These are phyloP conservation scores for Rhodotorula sp. DNA, from an alignment of 1,284 basidiomycete genomes.

Conservation along the genomic window DNA sequence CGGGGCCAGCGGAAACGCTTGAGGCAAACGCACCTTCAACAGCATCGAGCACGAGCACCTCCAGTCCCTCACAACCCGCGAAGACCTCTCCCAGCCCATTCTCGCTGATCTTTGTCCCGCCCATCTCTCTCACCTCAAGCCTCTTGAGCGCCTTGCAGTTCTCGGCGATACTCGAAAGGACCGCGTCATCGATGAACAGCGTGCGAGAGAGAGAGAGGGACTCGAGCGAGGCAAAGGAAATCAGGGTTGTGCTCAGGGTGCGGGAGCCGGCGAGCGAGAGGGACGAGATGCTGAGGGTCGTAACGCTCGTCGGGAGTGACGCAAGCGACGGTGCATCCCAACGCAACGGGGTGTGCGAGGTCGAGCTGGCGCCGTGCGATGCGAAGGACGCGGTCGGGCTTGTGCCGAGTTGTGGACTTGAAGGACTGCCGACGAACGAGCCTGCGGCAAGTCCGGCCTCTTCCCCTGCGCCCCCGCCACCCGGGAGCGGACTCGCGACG, in stretches of 20 bases:
- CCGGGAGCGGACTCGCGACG: background rate
- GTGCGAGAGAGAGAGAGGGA: constrained; percentile 21
- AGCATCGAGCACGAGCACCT: constrained; percentile 21
- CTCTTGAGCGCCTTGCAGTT: constrained; percentile 3
- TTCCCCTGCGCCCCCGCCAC: background rate
- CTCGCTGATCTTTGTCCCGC: constrained; percentile 37
- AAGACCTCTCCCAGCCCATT: constrained; percentile 17
- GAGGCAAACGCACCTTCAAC: constrained; percentile 29
- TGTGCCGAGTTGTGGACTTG: background rate
- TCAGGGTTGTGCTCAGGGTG: constrained; percentile 6
- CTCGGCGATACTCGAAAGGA: constrained; percentile 15
- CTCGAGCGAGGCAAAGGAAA: constrained; percentile 24
- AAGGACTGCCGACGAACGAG: background rate
- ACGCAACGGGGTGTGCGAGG: background rate
- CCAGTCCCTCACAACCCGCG: constrained; percentile 21
- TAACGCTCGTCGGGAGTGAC: constrained; percentile 20
- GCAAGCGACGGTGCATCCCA: constrained; percentile 35
- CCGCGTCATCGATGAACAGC: constrained; percentile 36
- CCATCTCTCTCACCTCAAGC: constrained; percentile 30
- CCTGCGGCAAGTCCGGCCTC: background rate
- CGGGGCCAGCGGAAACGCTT: too few species aligned
- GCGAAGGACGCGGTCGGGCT: background rate
- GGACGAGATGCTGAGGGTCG: constrained; percentile 22
- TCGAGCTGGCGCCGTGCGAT: background rate
- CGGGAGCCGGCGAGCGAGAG: constrained; percentile 25